These are phyloP conservation scores for Insectozyma bohioensis DNA, from an alignment of 1,139 yeast genomes.

Conservation along the genomic window DNA sequence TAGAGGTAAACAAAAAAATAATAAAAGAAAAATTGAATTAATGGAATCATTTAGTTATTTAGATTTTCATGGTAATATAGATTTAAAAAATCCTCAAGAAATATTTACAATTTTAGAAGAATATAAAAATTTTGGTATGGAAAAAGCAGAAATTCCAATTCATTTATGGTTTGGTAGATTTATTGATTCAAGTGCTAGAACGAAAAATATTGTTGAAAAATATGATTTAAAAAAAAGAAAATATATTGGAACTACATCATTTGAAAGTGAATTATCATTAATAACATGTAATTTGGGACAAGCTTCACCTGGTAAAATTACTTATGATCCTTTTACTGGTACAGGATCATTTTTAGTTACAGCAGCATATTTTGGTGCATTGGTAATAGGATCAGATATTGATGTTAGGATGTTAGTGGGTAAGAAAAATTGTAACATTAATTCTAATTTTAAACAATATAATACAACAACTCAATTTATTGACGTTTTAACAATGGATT, in stretches of 20 bases:
- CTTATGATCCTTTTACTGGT: slow-evolving; percentile 95
- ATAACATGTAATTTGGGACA: slow-evolving; percentile 87
- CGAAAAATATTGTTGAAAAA: slow-evolving; percentile 60
- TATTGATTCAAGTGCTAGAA: slow-evolving; percentile 63
- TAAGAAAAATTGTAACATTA: slow-evolving; percentile 53
- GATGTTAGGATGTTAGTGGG: slow-evolving; percentile 86
- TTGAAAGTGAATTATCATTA: slow-evolving; percentile 84
- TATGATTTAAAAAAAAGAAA: slow-evolving; percentile 82
- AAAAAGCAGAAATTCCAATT: slow-evolving; percentile 54
- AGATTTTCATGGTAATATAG: slow-evolving; percentile 73
- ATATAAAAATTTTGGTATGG: slow-evolving; percentile 52
- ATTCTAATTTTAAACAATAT: slow-evolving; percentile 75
- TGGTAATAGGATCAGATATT: slow-evolving; percentile 85
- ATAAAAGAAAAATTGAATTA: slow-evolving; percentile 53
- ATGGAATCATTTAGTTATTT: slow-evolving; percentile 75
- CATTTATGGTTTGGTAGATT: slow-evolving; percentile 75
- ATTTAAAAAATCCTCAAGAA: slow-evolving; percentile 77
- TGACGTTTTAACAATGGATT: slow-evolving; percentile 89
- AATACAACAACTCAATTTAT: slow-evolving; percentile 55
- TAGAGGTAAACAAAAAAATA: slow-evolving; percentile 58
- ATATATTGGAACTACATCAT: slow-evolving; percentile 94
- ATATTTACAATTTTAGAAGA: slow-evolving; percentile 74
- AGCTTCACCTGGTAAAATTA: slow-evolving; percentile 59
- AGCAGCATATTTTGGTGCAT: slow-evolving; percentile 82
- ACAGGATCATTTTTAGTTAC: slow-evolving; percentile 94